Conservation (phyloP, 176 grass and related monocot genomes). For the Tillandsia leiboldiana region DNA sequence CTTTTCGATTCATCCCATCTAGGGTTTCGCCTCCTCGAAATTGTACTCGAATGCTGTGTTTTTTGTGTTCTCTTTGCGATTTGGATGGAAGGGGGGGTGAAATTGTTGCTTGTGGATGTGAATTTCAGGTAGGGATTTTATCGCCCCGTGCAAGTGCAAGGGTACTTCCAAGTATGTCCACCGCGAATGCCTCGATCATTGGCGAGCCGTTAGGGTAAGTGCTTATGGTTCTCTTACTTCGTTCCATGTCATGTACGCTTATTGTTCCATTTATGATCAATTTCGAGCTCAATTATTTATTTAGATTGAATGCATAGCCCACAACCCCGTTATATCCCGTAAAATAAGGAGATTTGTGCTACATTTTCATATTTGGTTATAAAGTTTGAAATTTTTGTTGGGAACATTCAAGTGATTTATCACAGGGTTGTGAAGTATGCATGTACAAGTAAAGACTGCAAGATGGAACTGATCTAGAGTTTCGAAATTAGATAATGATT, state of each 20-base stretch:
- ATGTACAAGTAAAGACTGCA: too few relatives aligned
- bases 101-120: conserved; percentile 4
- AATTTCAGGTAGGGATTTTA: conserved; percentile 89
- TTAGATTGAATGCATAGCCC: not conserved
- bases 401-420: too few relatives aligned
- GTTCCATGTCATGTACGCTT: too few relatives aligned
- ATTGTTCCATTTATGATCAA: too few relatives aligned
- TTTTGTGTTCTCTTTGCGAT: not conserved
- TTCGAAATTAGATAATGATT: too few relatives aligned
- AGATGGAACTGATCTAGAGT: too few relatives aligned
- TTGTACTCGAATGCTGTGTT: not conserved
- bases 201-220: conserved; percentile 77
- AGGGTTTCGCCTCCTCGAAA: not conserved
- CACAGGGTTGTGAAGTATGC: too few relatives aligned
- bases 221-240: not conserved
- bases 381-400: too few relatives aligned
- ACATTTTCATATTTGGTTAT: not conserved
- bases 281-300: not conserved
- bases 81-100: not conserved
- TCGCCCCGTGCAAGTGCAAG: conserved; percentile 98
- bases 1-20: not conserved
- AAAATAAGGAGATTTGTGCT: too few relatives aligned
- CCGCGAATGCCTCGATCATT: conserved; percentile 96
- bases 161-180: conserved; percentile 97
- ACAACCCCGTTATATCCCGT: too few relatives aligned